phyloP scores from a whole-genome alignment of 768 basidiomycete genomes.

The Tubosaeta sp. region DNA sequence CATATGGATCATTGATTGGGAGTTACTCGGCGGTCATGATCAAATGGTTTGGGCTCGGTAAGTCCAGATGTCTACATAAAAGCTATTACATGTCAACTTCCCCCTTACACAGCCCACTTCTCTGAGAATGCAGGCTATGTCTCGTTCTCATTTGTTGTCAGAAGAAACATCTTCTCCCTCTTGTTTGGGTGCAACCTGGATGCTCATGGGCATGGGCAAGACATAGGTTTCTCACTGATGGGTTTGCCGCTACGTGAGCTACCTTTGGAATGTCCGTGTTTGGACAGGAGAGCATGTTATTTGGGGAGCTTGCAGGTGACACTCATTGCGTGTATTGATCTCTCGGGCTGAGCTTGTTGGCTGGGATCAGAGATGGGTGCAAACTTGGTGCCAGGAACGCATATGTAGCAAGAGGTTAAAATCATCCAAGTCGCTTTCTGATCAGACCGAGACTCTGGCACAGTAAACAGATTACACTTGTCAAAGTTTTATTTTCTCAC shows the following conservation, averaged over 20 bases:
- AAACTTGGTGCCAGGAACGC: constrained; percentile 4
- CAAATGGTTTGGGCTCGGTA: constrained; percentile 88
- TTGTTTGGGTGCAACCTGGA: constrained; percentile 81
- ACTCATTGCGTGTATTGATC: constrained; percentile 32
- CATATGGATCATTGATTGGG: constrained; percentile 73
- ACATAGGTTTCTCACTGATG: neutral
- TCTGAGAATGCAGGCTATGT: constrained; percentile 86
- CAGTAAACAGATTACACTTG: too few species aligned
- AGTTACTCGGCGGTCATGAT: constrained; percentile 71
- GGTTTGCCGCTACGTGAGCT: constrained; percentile 10
- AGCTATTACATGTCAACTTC: neutral
- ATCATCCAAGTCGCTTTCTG: too few species aligned
- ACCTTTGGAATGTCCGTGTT: constrained; percentile 42
- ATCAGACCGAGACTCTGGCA: too few species aligned
- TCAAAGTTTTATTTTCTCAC: too few species aligned
- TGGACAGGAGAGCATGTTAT: constrained; percentile 58
- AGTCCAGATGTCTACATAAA: constrained; percentile 26
- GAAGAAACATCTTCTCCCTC: constrained; percentile 81
- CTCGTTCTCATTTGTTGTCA: constrained; percentile 67
- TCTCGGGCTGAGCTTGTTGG: constrained; percentile 35
- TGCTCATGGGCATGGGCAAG: constrained; percentile 44
- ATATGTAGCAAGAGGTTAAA: too few species aligned
- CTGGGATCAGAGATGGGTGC: constrained; percentile 33
- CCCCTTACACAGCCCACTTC: constrained; percentile 49
- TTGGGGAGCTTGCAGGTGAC: constrained; percentile 51